Percentiles rank a stretch among this genome's conserved stretches.
Conservation (phyloP, 2,329 filamentous ascomycete genomes). For the Penicillium sp. region DNA sequence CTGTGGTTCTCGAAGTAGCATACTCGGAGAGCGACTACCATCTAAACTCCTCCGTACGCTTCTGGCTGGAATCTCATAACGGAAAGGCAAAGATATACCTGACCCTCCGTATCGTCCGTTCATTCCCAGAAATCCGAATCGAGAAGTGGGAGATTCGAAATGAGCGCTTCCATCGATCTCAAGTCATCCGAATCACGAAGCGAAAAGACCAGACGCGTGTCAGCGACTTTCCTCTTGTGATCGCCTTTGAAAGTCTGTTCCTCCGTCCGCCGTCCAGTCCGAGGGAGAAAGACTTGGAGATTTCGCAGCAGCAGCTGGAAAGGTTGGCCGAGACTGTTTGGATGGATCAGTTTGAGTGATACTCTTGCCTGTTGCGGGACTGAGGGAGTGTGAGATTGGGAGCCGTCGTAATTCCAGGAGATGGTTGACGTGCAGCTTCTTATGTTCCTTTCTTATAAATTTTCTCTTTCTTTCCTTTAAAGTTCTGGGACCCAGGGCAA, state of each 20-base stretch:
- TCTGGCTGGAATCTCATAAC: slow-evolving; percentile 4
- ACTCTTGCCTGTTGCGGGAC: neutral
- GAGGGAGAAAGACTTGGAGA: neutral
- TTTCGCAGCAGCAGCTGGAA: slow-evolving; percentile 2
- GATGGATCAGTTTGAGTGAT: neutral
- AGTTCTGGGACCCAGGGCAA: too few species aligned
- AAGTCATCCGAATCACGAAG: slow-evolving; percentile 5
- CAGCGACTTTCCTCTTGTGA: neutral
- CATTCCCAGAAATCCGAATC: neutral
- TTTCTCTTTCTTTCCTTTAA: too few species aligned
- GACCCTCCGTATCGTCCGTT: slow-evolving; percentile 1
- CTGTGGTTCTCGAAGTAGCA: slow-evolving; percentile 5
- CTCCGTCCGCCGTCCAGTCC: neutral
- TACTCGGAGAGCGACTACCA: slow-evolving; percentile 1
- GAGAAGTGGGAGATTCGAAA: slow-evolving; percentile 2
- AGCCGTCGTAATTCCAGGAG: too few species aligned
- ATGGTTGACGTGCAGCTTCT: too few species aligned
- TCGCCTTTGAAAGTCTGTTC: slow-evolving; percentile 3
- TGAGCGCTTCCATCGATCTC: neutral
- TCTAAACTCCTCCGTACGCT: slow-evolving; percentile 5
- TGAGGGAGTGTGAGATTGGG: too few species aligned
- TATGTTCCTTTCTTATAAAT: too few species aligned
- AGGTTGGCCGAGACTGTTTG: slow-evolving; percentile 3
- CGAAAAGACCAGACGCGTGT: slow-evolving; percentile 1
- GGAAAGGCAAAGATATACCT: slow-evolving; percentile 2